Evolutionary conservation across 805 yeast species (phyloP).

Genomic region (Zygosaccharomyces lentus): DNA sequence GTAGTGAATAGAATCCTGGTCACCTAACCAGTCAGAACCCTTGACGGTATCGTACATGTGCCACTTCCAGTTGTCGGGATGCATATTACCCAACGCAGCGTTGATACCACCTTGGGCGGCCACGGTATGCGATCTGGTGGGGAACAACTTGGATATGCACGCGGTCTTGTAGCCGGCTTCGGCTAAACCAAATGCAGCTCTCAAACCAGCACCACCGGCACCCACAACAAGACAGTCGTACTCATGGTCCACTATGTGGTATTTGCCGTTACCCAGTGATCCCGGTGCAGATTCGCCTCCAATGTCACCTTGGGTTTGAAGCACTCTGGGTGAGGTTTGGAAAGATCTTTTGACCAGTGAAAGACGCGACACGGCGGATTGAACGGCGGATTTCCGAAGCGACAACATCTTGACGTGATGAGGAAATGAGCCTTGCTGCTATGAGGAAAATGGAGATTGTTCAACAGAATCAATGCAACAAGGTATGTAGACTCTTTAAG

Average conservation of each 20-base stretch:
- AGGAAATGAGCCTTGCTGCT: background rate
- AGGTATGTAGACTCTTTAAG: background rate
- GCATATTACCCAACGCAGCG: slow-evolving; percentile 98
- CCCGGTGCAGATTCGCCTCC: slow-evolving; percentile 49
- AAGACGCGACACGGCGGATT: slow-evolving; percentile 6
- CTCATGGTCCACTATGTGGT: slow-evolving; percentile 94
- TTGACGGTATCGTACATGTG: slow-evolving; percentile 99
- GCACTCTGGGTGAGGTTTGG: slow-evolving; percentile 5
- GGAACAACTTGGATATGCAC: slow-evolving; percentile 93
- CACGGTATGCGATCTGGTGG: slow-evolving; percentile 97
- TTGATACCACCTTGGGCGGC: slow-evolving; percentile 99
- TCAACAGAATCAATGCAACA: background rate
- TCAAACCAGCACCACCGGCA: slow-evolving; percentile 98
- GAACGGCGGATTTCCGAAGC: slow-evolving; percentile 10
- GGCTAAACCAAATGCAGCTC: slow-evolving; percentile 98
- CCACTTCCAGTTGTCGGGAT: slow-evolving; percentile 98
- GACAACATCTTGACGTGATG: slow-evolving; percentile 10
- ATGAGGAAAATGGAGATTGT: background rate
- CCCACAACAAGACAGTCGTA: slow-evolving; percentile 97
- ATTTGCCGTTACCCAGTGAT: slow-evolving; percentile 42
- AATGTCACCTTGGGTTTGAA: slow-evolving; percentile 37
- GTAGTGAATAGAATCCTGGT: slow-evolving; percentile 98
- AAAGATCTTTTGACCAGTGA: slow-evolving; percentile 9
- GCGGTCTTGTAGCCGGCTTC: slow-evolving; percentile 97
- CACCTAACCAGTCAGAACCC: slow-evolving; percentile 99